phyloP scores from a whole-genome alignment of 768 basidiomycete species.

The Arthromyces matolae region DNA sequence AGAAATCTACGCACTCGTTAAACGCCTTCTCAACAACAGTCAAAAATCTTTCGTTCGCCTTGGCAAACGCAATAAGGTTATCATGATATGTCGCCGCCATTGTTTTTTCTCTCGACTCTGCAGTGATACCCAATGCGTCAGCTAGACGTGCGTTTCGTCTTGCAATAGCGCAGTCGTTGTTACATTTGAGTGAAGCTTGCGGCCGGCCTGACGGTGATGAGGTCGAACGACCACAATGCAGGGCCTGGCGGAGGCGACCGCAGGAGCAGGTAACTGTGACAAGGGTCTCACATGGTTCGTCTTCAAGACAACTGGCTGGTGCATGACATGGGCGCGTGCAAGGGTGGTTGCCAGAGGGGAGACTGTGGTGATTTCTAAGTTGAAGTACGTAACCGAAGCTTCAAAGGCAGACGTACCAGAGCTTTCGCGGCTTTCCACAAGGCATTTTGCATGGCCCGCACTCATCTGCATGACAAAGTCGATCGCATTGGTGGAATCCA shows the following conservation, averaged over 20 bases:
- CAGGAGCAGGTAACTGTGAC: constrained; percentile 78
- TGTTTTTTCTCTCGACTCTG: constrained; percentile 40
- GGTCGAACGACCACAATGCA: constrained; percentile 64
- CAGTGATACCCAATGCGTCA: constrained; percentile 84
- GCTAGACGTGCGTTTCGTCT: constrained; percentile 88
- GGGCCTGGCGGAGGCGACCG: constrained; percentile 71
- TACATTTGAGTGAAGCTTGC: constrained; percentile 54
- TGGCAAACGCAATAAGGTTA: constrained; percentile 61
- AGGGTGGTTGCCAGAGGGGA: constrained; percentile 62
- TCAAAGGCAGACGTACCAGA: constrained; percentile 58
- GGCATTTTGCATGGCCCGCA: constrained; percentile 74
- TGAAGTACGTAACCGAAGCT: neutral
- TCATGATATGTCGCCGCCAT: constrained; percentile 51
- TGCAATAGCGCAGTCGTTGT: constrained; percentile 76
- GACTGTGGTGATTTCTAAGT: constrained; percentile 31
- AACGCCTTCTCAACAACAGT: constrained; percentile 76
- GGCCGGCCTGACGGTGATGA: constrained; percentile 41
- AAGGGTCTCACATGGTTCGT: constrained; percentile 66
- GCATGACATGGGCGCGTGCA: constrained; percentile 84
- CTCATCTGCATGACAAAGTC: constrained; percentile 74
- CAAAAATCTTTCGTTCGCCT: constrained; percentile 63
- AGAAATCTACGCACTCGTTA: constrained; percentile 55
- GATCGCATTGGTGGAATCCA: constrained; percentile 87
- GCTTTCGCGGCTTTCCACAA: constrained; percentile 84
- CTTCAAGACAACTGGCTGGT: constrained; percentile 79